phyloP scores from a whole-genome alignment of 345 rosid species.

The Brassica napus region DNA sequence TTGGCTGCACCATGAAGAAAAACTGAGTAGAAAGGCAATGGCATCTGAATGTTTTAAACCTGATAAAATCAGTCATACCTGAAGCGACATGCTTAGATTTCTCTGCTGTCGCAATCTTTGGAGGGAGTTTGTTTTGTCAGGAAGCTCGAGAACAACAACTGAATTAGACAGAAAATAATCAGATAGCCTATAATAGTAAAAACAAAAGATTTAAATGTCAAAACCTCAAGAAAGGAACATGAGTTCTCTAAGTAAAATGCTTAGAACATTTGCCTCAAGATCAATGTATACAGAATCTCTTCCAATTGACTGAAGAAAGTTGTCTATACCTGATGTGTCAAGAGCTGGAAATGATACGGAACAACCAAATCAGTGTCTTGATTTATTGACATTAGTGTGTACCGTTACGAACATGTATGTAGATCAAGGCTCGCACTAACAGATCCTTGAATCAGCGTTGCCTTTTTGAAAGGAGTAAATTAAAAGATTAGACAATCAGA shows the following conservation, averaged over 20 bases:
- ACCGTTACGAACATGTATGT: too few species aligned
- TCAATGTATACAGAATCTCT: conserved; percentile 68
- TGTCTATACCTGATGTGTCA: conserved; percentile 59
- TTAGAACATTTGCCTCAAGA: conserved; percentile 59
- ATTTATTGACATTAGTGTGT: too few species aligned
- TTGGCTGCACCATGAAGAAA: conserved; percentile 51
- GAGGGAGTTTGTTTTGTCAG: conserved; percentile 42
- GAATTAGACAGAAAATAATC: conserved; percentile 67
- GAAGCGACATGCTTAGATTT: conserved; percentile 45
- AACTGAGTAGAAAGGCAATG: not conserved
- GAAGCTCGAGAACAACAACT: conserved; percentile 50
- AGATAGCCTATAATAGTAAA: conserved; percentile 61
- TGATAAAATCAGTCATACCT: conserved; percentile 43
- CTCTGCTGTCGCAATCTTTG: conserved; percentile 36
- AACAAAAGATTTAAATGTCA: not conserved
- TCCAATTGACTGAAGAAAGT: conserved; percentile 68
- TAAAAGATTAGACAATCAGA: too few species aligned
- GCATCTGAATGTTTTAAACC: not conserved
- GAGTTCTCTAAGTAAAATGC: not conserved
- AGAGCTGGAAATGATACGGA: conserved; percentile 55
- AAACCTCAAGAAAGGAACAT: not conserved
- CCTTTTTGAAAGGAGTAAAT: too few species aligned
- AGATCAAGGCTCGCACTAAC: too few species aligned
- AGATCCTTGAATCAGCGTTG: too few species aligned
- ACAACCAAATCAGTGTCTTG: not conserved